A percentile compares a stretch with the other conserved stretches of the same genome.
Evolutionary conservation across 768 basidiomycete species (phyloP).

Genomic region (Sarcomyxa edulis): DNA sequence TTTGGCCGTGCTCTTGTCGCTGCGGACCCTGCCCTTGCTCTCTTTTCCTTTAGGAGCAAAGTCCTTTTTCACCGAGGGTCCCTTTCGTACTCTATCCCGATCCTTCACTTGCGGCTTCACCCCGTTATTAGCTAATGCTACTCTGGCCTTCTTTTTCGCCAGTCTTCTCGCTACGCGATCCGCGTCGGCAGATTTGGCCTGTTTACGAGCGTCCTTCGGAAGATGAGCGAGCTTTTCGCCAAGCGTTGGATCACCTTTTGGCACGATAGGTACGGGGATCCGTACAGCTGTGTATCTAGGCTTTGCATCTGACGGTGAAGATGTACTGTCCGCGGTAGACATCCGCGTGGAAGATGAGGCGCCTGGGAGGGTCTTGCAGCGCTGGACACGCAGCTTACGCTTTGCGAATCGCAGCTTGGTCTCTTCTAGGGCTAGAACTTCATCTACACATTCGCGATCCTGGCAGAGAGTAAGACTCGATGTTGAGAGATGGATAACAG

Average conservation of each 20-base stretch:
- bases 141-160: slow-evolving; percentile 84
- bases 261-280: slow-evolving; percentile 28
- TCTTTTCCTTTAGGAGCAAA: slow-evolving; percentile 16
- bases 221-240: slow-evolving; percentile 75
- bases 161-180: slow-evolving; percentile 79
- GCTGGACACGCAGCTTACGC: slow-evolving; percentile 85
- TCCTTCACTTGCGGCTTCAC: slow-evolving; percentile 34
- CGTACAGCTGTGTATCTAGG: slow-evolving; percentile 3
- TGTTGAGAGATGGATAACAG: slow-evolving; percentile 1
- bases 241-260: slow-evolving; percentile 79
- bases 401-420: slow-evolving; percentile 86
- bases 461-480: slow-evolving; percentile 20
- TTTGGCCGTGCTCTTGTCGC: slow-evolving; percentile 47
- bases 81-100: slow-evolving; percentile 43
- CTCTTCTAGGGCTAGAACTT: slow-evolving; percentile 77
- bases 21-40: slow-evolving; percentile 37
- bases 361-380: slow-evolving; percentile 75
- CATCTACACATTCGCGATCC: slow-evolving; percentile 92
- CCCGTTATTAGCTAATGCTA: slow-evolving; percentile 31
- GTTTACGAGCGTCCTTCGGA: slow-evolving; percentile 83
- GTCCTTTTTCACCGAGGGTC: slow-evolving; percentile 16
- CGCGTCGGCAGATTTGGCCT: slow-evolving; percentile 70
- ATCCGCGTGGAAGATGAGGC: slow-evolving; percentile 20
- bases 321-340: no score
- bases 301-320: slow-evolving; percentile 18